phyloP scores from a whole-genome alignment of 768 basidiomycete species.

The Fomitopsis serialis region DNA sequence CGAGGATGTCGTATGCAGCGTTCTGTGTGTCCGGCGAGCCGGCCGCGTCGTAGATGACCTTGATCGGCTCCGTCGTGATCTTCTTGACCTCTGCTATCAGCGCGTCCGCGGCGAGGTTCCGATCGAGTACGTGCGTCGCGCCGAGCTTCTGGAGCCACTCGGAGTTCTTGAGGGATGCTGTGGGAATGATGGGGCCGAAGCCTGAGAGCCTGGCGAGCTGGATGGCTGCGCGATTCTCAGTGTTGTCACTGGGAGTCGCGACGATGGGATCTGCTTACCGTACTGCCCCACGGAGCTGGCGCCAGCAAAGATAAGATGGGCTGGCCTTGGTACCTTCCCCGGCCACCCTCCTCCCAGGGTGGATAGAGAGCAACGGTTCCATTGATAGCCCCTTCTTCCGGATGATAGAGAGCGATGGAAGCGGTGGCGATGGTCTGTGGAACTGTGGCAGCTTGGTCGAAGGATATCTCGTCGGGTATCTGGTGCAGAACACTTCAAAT shows the following conservation, averaged over 20 bases:
- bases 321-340: slow-evolving; percentile 2
- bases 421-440: slow-evolving; percentile 36
- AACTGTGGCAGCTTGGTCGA: slow-evolving; percentile 37
- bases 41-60: slow-evolving; percentile 20
- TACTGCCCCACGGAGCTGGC: slow-evolving; percentile 25
- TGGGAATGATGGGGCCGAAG: slow-evolving; percentile 24
- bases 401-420: slow-evolving; percentile 26
- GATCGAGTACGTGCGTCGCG: slow-evolving; percentile 22
- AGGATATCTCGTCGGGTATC: slow-evolving; percentile 33
- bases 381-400: neutral
- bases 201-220: slow-evolving; percentile 22
- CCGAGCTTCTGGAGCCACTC: slow-evolving; percentile 13
- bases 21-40: slow-evolving; percentile 14
- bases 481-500: neutral
- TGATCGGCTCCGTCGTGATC: slow-evolving; percentile 15
- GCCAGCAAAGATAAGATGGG: slow-evolving; percentile 25
- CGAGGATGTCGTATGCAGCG: slow-evolving; percentile 18
- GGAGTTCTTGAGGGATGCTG: slow-evolving; percentile 19
- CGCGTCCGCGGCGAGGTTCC: slow-evolving; percentile 6
- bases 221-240: slow-evolving; percentile 9
- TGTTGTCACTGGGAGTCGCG: no score
- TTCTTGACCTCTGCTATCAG: slow-evolving; percentile 6
- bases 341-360: slow-evolving; percentile 9
- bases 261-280: slow-evolving; percentile 11
- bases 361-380: neutral